Evolutionary conservation across 345 rosid species (phyloP), one percentile per base, ranked within the genome.

Genomic region (Gossypium sturtianum): DNA sequence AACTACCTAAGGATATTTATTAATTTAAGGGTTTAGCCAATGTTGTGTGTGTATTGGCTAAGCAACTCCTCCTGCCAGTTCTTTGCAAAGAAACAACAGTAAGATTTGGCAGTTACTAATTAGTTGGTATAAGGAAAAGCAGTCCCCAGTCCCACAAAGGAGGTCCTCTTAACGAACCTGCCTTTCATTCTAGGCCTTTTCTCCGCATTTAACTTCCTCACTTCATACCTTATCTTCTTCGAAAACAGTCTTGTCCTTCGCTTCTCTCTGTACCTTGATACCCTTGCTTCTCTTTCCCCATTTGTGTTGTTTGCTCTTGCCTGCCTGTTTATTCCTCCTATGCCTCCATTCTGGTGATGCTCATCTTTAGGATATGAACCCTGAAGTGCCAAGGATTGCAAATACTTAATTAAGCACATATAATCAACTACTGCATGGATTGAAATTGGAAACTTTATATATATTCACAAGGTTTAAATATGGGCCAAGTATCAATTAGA

Each of bases 121-220:
- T 57, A 59, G 64, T 59, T 59, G 9, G 4, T 25, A 12, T 4
- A 22, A 57, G 41, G 41, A 25, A 59, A 59, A 67, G n/a, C 52
- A 44, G 57, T 49, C 43, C 75, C 83, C 62, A 62, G 61, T 57
- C 61, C 23, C 56, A 62, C 23, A 25, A 74, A 72, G n/a, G 83
- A 76, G 3, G 84, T 74, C 79, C 89, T 89, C 88, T 87, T 89
- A 1, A 86, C 93, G 52, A 89, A 87, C 19, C 93, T 80, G 19
- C 93, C 93, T 85, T 86, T 87, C 87, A 89, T 83, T 70, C 93
- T 79, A 48, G 93, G 91, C 78, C 93, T 86, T 74, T 84, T 85
- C 83, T 86, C 93, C 1, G 93, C 93, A 20, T 89, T 89, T 64
- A 87, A 77, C 72, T 87, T 89, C 80, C 93, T 78, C n/a, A 89